Base-by-base conservation (phyloP, 768 basidiomycete genomes). In the Leucosporidium creatinivorum region DNA sequence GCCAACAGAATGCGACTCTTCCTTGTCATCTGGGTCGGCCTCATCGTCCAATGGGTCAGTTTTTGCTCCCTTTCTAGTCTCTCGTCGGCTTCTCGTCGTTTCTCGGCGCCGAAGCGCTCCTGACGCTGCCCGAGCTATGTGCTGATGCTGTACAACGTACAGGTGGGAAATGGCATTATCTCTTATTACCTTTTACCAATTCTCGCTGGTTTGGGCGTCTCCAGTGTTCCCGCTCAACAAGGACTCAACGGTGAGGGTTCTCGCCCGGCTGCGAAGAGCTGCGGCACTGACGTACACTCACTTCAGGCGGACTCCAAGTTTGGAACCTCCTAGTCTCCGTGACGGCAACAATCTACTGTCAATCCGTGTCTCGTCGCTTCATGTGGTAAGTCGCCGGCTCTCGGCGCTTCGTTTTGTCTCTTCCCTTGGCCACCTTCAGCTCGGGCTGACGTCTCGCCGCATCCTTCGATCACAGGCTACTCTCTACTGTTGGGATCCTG, bases 191-290 rank as follows among this genome's bases (percentile, higher is more conserved):
- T 58, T 1, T 5, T n/a, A 1, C 39, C 58, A 33, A 63, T 65
- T 55, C 74, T 56, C 60, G 68, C 48, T 58, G 63, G 48, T 2
- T 62, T 61, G 65, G 74, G 66, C 47, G 59, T 55, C 60, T 44
- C 39, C 15, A 9, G 8, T 17, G 13, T 44, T 13, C 39, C 39
- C 10, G 8, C 6, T 9, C 39, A 44, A 17, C 39, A 44, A 44
- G 39, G 39, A 17, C 39, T 44, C 39, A 44, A 44, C 39, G 39
- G 39, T 44, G 39, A 15, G 39, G 8, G 8, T 17, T 15, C 15
- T 44, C 8, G 39, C 39, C 39, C 39, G 15, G 10, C 13, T 12
- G 8, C 39, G 8, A 67, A 19, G 62, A 64, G 21, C 49, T 26
- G 33, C 57, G 26, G 58, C 58, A 23, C 50, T 51, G 15, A 51